Base-by-base conservation (phyloP, 768 basidiomycete species). In the Phylloporus scabripes region DNA sequence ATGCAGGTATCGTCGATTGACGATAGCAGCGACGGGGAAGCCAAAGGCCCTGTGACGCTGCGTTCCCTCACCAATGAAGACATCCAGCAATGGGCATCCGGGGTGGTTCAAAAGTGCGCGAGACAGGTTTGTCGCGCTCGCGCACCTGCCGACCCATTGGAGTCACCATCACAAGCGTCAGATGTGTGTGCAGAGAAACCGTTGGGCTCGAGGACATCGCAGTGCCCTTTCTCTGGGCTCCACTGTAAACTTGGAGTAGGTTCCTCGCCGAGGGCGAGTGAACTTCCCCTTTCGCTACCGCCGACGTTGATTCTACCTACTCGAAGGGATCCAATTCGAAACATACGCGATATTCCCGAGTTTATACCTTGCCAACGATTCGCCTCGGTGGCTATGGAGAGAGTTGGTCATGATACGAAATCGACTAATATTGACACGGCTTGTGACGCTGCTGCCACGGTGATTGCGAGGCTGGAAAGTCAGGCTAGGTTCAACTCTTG, bases 131-230 rank as follows among this genome's bases (percentile, higher is more conserved):
- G 49, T 24, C 54, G 42, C 20, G 46, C 34, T 28, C 61, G 26
- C 28, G 24, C 39, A n/a, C 21, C 28, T 0, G 40, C 29, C 20
- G 46, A 52, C n/a, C 62, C 58, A 38, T 46, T 10, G 33, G 15
- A 33, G 1, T 65, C 61, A 21, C 63, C 61, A 7, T 65, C 63
- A 23, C 62, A 63, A 18, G 54, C 38, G 3, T 63, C 61, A 41
- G 61, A 63, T 17, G 41, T 62, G 24, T 63, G 61, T 15, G 63
- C 61, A 17, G 61, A 63, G 49, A 65, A 52, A 33, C 61, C 61
- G n/a, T 55, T 45, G 4, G 49, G 60, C 14, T 48, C 48, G 1
- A 58, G 55, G 10, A 46, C 39, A 29, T 65, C 61, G 2, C 57
- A 46, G 12, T 63, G 61, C 32, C 61, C 61, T 11, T 37, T 63